Evolutionary conservation across 75 land plant genomes (phyloP).

Genomic region (Sequoia sempervirens): DNA sequence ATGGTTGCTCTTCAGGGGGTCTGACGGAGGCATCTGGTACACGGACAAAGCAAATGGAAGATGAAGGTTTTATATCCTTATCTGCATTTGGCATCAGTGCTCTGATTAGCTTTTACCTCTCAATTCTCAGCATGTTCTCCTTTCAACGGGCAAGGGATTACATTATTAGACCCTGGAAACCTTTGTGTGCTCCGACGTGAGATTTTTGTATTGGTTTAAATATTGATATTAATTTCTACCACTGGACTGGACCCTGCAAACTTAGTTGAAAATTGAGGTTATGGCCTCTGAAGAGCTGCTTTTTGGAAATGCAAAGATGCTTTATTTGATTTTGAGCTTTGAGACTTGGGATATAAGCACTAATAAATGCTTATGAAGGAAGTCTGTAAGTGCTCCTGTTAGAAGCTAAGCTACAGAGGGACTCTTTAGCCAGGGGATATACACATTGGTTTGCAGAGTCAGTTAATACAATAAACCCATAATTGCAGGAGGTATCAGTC

Average conservation of each 20-base stretch:
- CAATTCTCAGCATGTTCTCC: slow-evolving; percentile 34
- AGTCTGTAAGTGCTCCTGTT: neutral
- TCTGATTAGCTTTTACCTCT: slow-evolving; percentile 40
- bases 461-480: neutral
- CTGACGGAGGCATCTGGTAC: slow-evolving; percentile 13
- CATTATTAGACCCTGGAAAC: slow-evolving; percentile 19
- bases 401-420: neutral
- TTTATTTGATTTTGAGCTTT: neutral
- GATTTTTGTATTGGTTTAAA: neutral
- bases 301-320: neutral
- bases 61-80: slow-evolving; percentile 32
- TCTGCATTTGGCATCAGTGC: slow-evolving; percentile 47
- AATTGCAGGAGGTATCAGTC: neutral
- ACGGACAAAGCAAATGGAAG: slow-evolving; percentile 7
- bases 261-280: neutral
- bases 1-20: slow-evolving; percentile 9
- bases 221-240: neutral
- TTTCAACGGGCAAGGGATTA: slow-evolving; percentile 32
- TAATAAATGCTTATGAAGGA: neutral
- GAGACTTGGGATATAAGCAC: neutral
- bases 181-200: neutral
- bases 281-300: neutral
- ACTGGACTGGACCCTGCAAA: neutral
- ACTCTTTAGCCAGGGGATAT: neutral
- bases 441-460: neutral